Evolutionary conservation across 768 basidiomycete genomes (phyloP).

Genomic region (Ramaria sp.): DNA sequence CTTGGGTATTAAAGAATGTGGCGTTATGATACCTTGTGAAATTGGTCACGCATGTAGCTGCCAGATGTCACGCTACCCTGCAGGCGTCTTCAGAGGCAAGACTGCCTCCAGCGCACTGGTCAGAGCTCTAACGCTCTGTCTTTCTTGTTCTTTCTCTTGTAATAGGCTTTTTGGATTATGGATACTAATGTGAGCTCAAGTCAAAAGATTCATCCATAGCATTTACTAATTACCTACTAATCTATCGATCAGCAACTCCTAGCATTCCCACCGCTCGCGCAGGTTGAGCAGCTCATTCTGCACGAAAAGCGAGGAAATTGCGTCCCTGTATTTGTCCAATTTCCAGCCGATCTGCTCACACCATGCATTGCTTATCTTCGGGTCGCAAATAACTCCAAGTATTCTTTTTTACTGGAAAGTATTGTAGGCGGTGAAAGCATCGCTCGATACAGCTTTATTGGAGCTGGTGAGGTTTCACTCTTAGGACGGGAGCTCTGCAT

Average conservation of each 20-base stretch:
- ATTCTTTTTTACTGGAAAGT: conserved; percentile 92
- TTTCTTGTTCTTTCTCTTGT: no score
- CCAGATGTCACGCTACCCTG: no score
- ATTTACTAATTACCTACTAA: neutral
- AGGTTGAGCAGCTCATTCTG: conserved; percentile 66
- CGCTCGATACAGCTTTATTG: conserved; percentile 93
- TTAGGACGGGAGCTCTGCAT: neutral
- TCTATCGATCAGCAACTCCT: conserved; percentile 26
- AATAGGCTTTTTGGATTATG: neutral
- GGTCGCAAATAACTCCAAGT: conserved; percentile 82
- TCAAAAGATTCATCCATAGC: neutral
- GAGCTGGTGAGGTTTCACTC: conserved; percentile 50
- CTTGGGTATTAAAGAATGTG: no score
- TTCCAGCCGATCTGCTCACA: conserved; percentile 93
- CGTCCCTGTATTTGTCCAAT: conserved; percentile 83
- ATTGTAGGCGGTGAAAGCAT: conserved; percentile 84
- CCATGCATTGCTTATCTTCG: conserved; percentile 96
- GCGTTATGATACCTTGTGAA: no score
- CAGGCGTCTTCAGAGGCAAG: no score
- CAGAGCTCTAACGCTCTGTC: no score
- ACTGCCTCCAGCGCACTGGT: no score
- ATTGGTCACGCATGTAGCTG: no score
- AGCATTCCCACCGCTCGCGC: conserved; percentile 60
- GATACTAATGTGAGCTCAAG: conserved; percentile 4
- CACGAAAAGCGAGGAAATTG: conserved; percentile 83